Percentiles rank a stretch among this genome's conserved stretches.
Conservation (phyloP, 1,284 basidiomycete genomes). For the Tylopilus orsonianus region DNA sequence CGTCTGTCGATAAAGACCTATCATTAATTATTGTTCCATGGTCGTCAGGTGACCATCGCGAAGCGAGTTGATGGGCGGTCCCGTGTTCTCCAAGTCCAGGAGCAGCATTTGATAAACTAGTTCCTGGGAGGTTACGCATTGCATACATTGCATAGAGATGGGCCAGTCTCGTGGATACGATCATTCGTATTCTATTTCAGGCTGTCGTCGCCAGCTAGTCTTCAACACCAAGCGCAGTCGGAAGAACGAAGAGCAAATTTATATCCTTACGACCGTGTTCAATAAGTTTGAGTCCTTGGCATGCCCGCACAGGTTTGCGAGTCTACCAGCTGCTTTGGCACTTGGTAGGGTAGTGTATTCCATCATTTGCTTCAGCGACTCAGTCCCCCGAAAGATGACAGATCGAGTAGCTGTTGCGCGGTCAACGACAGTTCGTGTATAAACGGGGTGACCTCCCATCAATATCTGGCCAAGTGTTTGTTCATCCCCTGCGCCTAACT, state of each 20-base stretch:
- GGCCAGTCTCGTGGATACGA: slow-evolving; percentile 9
- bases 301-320: too few species aligned
- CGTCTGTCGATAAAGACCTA: slow-evolving; percentile 37
- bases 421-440: slow-evolving; percentile 1
- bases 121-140: too few species aligned
- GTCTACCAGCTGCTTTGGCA: too few species aligned
- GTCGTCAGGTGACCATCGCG: slow-evolving; percentile 41
- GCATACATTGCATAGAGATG: too few species aligned
- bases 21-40: slow-evolving; percentile 39
- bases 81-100: slow-evolving; percentile 34
- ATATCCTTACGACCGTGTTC: slow-evolving; percentile 17
- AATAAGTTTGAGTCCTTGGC: too few species aligned
- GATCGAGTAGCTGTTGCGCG: too few species aligned
- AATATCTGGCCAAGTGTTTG: background rate
- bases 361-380: too few species aligned
- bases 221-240: background rate
- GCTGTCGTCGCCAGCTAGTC: too few species aligned
- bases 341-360: too few species aligned
- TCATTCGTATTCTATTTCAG: slow-evolving; percentile 23
- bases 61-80: slow-evolving; percentile 28
- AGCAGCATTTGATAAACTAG: slow-evolving; percentile 38
- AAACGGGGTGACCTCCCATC: background rate
- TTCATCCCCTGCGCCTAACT: background rate
- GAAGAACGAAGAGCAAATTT: background rate
- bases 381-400: too few species aligned